Base-by-base conservation (phyloP, 2,329 filamentous ascomycete species). In the Paraconiothyrium brasiliense region DNA sequence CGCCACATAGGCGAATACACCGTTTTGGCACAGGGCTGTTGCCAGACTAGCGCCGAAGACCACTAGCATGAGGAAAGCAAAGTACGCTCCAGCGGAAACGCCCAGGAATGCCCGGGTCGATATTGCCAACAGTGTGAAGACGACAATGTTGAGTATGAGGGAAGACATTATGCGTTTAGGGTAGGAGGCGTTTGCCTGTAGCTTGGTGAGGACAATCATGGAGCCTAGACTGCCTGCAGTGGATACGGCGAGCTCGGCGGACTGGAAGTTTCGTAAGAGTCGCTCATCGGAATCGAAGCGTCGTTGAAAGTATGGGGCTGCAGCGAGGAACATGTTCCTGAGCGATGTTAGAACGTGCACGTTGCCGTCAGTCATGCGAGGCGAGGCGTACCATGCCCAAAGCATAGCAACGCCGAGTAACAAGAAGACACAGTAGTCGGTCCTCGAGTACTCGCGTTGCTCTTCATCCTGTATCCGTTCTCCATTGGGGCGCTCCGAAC, bases 291-390 rank as follows among this genome's bases (percentile, higher is more conserved):
- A 84, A 49, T 85, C 82, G 78, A 98, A 97, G 69, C 94, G 92
- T 54, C 84, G 85, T 73, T 94, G 89, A 81, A 98, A 97, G 83
- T 98, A 98, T 4, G 94, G 93, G 1, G 93, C 92, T 9, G 94
- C 93, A 49, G 95, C 94, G 69, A 98, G 87, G 79, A 98, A 97
- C 94, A 97, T 97, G 83, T 98, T 98, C 93, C 93, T 94, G 68
- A 16, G 58, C 47, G n/a, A 41, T 16, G 44, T 72, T 51, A 70
- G 65, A 59, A n/a, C 24, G 10, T 22, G 37, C 52, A 8, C 54
- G 14, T 48, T 16, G 58, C 46, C 34, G 50, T 32, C 27, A 41
- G 50, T 16, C 5, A 6, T 16, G 16, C 48, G 10, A 11, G 34
- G 52, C 54, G 50, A 41, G 61, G 52, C 87, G 69, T 86, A 96